phyloP scores from a whole-genome alignment of 2,329 filamentous ascomycete genomes.

The Lecanoromycetidae sp. region DNA sequence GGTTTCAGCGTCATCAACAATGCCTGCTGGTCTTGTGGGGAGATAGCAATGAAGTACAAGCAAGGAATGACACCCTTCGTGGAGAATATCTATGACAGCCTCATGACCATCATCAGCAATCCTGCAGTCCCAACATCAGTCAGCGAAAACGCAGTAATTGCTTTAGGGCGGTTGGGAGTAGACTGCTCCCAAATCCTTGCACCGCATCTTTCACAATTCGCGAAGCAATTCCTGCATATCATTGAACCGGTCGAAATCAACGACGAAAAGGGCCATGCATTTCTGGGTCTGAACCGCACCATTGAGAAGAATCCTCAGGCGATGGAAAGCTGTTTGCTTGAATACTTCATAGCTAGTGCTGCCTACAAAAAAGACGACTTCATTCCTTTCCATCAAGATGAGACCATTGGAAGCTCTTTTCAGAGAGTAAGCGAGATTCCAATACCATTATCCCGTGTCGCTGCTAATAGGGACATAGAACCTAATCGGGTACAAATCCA shows the following conservation, averaged over 20 bases:
- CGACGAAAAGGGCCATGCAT: conserved; percentile 87
- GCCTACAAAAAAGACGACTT: conserved; percentile 41
- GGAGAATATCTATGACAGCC: conserved; percentile 61
- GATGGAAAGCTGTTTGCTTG: conserved; percentile 72
- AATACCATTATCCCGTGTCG: conserved; percentile 20
- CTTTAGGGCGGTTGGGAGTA: conserved; percentile 74
- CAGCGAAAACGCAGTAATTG: conserved; percentile 87
- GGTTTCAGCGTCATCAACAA: conserved; percentile 94
- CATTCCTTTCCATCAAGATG: conserved; percentile 3
- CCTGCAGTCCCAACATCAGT: conserved; percentile 75
- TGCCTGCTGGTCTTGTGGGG: conserved; percentile 90
- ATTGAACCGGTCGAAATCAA: conserved; percentile 79
- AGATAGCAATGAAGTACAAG: conserved; percentile 72
- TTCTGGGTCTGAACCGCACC: conserved; percentile 77
- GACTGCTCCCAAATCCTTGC: conserved; percentile 65
- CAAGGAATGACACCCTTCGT: conserved; percentile 63
- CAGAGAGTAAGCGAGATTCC: conserved; percentile 50
- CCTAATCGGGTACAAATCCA: conserved; percentile 41
- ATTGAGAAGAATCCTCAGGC: conserved; percentile 79
- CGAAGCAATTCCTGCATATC: conserved; percentile 64
- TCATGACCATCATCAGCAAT: conserved; percentile 74
- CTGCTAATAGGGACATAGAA: conserved; percentile 27
- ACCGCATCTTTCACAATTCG: conserved; percentile 66
- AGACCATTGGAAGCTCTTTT: conserved; percentile 41
- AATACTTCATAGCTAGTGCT: conserved; percentile 79